Percentiles rank a stretch among this genome's conserved stretches.
phyloP scores from a whole-genome alignment of 805 yeast genomes.

The Myxozyma neotropica region DNA sequence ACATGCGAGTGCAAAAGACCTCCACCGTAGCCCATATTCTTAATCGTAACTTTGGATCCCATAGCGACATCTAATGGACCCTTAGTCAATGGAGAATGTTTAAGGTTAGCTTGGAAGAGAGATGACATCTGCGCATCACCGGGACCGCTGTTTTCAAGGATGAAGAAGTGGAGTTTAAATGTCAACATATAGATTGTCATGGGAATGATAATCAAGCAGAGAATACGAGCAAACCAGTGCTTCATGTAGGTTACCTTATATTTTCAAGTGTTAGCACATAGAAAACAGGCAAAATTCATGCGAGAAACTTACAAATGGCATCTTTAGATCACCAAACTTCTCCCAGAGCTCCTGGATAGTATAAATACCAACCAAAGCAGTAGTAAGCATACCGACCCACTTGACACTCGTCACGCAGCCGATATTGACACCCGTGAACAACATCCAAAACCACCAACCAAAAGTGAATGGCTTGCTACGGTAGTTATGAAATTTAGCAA shows the following conservation, averaged over 20 bases:
- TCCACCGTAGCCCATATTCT: conserved; percentile 71
- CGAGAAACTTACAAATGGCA: conserved; percentile 36
- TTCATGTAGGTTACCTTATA: conserved; percentile 36
- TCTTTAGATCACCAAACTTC: conserved; percentile 63
- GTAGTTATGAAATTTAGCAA: conserved; percentile 69
- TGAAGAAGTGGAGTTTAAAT: conserved; percentile 78
- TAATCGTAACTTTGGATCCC: conserved; percentile 64
- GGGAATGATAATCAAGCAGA: conserved; percentile 72
- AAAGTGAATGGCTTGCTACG: conserved; percentile 64
- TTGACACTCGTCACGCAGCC: conserved; percentile 84
- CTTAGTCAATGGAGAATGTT: conserved; percentile 61
- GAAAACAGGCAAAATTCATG: background rate
- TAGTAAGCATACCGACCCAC: conserved; percentile 94
- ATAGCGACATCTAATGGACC: conserved; percentile 69
- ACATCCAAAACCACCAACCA: conserved; percentile 93
- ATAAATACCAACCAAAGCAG: conserved; percentile 84
- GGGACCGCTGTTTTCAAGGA: conserved; percentile 80
- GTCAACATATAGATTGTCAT: conserved; percentile 64
- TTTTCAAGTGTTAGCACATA: background rate
- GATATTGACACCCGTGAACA: conserved; percentile 78
- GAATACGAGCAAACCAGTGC: conserved; percentile 76
- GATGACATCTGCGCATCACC: conserved; percentile 93
- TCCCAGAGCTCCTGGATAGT: conserved; percentile 87
- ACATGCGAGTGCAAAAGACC: conserved; percentile 85
- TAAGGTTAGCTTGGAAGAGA: conserved; percentile 82